These are phyloP conservation scores for Tulasnella sp. DNA, from an alignment of 768 basidiomycete species.

Conservation along the genomic window DNA sequence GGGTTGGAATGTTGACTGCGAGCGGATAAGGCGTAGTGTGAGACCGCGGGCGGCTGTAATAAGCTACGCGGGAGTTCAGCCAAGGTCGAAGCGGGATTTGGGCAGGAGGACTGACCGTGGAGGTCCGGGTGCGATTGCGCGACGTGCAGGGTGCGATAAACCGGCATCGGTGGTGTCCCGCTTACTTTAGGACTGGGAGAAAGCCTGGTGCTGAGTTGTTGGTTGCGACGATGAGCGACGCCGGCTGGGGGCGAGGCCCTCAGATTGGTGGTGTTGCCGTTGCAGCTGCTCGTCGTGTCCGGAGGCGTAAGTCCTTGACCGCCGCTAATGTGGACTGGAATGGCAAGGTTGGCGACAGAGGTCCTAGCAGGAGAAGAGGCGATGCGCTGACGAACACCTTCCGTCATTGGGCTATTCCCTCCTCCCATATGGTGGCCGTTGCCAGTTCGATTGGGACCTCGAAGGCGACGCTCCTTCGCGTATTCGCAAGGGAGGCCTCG, in stretches of 20 bases:
- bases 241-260: constrained; percentile 9
- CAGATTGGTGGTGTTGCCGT: background rate
- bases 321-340: constrained; percentile 22
- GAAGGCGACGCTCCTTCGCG: constrained; percentile 38
- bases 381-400: constrained; percentile 21
- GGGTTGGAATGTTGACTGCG: constrained; percentile 21
- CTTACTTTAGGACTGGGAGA: constrained; percentile 2
- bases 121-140: constrained; percentile 29
- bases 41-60: constrained; percentile 26
- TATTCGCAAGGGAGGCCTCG: constrained; percentile 38
- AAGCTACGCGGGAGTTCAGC: background rate
- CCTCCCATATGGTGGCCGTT: background rate
- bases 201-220: constrained; percentile 12
- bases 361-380: constrained; percentile 25
- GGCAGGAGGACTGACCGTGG: background rate
- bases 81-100: background rate
- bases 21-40: constrained; percentile 30
- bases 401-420: background rate
- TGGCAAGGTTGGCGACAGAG: constrained; percentile 9
- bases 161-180: background rate
- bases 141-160: constrained; percentile 27
- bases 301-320: constrained; percentile 15
- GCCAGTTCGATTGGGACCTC: constrained; percentile 39
- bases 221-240: constrained; percentile 20
- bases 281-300: background rate